Evolutionary conservation across 176 grass and related monocot genomes (phyloP), one percentile per base, ranked within the genome.

Genomic region (Tuctoria greenei): DNA sequence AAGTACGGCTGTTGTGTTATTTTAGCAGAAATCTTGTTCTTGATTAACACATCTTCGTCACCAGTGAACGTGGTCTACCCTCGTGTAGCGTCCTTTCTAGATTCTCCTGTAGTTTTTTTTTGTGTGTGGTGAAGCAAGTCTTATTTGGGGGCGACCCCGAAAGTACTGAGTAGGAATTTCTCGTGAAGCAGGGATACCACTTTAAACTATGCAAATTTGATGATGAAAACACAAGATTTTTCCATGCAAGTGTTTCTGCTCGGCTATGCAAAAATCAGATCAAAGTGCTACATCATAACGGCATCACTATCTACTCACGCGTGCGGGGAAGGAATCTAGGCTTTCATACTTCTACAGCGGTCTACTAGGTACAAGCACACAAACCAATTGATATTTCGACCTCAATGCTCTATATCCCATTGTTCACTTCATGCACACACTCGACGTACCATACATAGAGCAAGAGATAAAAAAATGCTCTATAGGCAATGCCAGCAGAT

Each of bases 21-120:
- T 31, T 7, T 35, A 72, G 18, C 10, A 43, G 6, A 82, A 51
- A 67, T 17, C 16, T 14, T 5, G 31, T 14, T 10, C 0, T 51
- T n/a, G 24, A 44, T 65, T 73, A 17, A 51, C 47, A 45, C 70
- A 56, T 57, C 36, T 10, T 61, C 47, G 56, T 36, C 69, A 56
- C 25, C 61, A 6, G 21, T 13, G 75, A 27, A 24, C 5, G 11
- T 35, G 28, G 46, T 54, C 58, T 14, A 26, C n/a, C 2, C 38
- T 49, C 0, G 5, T 8, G 44, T 36, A 2, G 18, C 34, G 12
- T 20, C 34, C 12, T 62, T 62, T 42, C 26, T 28, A 35, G 42
- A 6, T 49, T 49, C 59, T 51, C 26, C 28, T 35, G 24, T 13
- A 11, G 10, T 54, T 51, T 31, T n/a, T 50, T 50, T 17, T 18